A percentile compares a stretch with the other conserved stretches of the same genome.
Conservation (phyloP, 345 rosid genomes). For the Rhodomyrtus tomentosa region DNA sequence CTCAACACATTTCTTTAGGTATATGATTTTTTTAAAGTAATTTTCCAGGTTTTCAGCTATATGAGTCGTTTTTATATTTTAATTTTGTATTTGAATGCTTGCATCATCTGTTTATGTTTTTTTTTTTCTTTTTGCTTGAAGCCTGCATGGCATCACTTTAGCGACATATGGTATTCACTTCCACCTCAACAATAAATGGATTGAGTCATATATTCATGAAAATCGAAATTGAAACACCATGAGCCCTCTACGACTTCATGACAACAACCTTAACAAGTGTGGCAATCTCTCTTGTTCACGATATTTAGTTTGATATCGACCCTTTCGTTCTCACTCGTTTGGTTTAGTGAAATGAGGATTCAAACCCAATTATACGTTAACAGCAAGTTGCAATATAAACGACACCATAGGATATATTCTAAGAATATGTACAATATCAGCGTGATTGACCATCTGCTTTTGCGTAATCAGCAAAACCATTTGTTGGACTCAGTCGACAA, state of each 20-base stretch:
- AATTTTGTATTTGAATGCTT: too few relatives aligned
- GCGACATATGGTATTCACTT: too few relatives aligned
- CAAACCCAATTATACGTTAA: neutral
- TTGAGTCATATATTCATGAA: too few relatives aligned
- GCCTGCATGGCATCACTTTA: too few relatives aligned
- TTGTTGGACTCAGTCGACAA: neutral
- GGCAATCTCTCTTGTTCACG: neutral
- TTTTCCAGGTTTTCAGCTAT: neutral
- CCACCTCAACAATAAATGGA: too few relatives aligned
- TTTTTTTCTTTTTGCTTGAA: too few relatives aligned
- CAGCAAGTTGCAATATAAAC: neutral
- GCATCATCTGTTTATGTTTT: too few relatives aligned
- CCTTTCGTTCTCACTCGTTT: neutral
- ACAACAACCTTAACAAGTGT: neutral
- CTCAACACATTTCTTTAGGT: too few relatives aligned
- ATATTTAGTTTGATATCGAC: neutral
- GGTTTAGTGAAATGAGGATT: neutral
- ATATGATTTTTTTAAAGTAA: too few relatives aligned
- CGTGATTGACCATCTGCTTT: neutral
- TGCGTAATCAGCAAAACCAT: neutral
- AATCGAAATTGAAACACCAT: neutral
- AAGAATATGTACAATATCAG: neutral
- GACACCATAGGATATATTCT: neutral
- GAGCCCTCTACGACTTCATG: neutral
- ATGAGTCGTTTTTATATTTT: neutral